These are phyloP conservation scores for Metarhizium brunneum DNA, from an alignment of 2,329 filamentous ascomycete genomes.

Conservation along the genomic window DNA sequence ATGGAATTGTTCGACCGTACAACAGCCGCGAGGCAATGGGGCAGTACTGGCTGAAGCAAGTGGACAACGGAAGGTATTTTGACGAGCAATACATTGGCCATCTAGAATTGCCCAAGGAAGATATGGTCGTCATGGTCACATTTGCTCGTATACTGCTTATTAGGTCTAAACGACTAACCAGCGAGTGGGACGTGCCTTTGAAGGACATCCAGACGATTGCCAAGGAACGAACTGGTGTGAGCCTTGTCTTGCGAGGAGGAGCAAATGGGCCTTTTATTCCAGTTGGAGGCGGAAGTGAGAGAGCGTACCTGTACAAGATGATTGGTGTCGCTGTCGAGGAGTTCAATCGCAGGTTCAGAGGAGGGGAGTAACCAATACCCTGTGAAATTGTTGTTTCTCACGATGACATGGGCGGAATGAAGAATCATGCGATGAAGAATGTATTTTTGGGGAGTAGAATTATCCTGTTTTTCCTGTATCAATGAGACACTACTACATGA, in stretches of 20 bases:
- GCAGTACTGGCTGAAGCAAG: slow-evolving; percentile 97
- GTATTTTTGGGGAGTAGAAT: background rate
- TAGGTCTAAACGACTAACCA: slow-evolving; percentile 72
- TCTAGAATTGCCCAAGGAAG: slow-evolving; percentile 79
- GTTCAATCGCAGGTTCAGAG: slow-evolving; percentile 53
- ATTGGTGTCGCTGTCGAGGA: slow-evolving; percentile 57
- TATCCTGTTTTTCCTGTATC: background rate
- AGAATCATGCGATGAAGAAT: background rate
- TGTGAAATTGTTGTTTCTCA: background rate
- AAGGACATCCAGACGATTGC: slow-evolving; percentile 96
- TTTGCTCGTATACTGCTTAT: slow-evolving; percentile 85
- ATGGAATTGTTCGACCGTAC: slow-evolving; percentile 92
- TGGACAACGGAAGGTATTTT: slow-evolving; percentile 96
- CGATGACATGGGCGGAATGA: background rate
- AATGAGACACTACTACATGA: background rate
- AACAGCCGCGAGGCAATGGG: slow-evolving; percentile 90
- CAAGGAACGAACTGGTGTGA: slow-evolving; percentile 92
- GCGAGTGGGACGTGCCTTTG: slow-evolving; percentile 92
- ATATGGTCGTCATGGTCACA: slow-evolving; percentile 84
- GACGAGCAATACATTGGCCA: slow-evolving; percentile 96
- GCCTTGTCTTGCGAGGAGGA: slow-evolving; percentile 77
- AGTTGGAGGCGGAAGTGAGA: slow-evolving; percentile 73
- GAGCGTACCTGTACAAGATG: slow-evolving; percentile 56
- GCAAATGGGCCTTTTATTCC: slow-evolving; percentile 93
- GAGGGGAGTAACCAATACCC: slow-evolving; percentile 18